Percentiles rank a stretch among this genome's conserved stretches.
phyloP scores from a whole-genome alignment of 2,329 filamentous ascomycete species.

The Diaporthe sp. region DNA sequence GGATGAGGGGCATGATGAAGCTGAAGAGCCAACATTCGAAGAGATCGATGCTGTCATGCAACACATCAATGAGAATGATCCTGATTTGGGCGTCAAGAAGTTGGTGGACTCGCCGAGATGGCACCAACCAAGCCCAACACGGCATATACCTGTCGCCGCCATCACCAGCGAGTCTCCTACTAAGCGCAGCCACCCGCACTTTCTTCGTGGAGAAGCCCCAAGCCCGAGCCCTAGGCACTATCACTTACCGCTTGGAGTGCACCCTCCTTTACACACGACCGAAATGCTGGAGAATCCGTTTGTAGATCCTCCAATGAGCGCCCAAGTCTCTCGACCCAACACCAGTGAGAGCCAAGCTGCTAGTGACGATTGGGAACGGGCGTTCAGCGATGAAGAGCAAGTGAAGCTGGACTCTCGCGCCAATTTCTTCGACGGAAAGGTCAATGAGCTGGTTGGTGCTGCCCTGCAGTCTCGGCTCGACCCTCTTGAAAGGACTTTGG shows the following conservation, averaged over 20 bases:
- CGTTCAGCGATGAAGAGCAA: slow-evolving; percentile 85
- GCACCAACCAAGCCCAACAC: slow-evolving; percentile 59
- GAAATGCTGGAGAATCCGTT: slow-evolving; percentile 74
- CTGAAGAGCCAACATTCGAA: slow-evolving; percentile 71
- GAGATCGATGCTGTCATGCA: slow-evolving; percentile 96
- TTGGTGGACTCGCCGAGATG: slow-evolving; percentile 62
- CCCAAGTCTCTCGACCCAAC: slow-evolving; percentile 70
- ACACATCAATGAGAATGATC: slow-evolving; percentile 81
- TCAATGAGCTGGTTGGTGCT: slow-evolving; percentile 86
- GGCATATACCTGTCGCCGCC: slow-evolving; percentile 53
- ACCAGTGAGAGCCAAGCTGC: slow-evolving; percentile 74
- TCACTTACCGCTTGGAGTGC: slow-evolving; percentile 59
- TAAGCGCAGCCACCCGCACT: slow-evolving; percentile 65
- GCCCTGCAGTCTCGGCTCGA: slow-evolving; percentile 82
- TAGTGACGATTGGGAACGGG: slow-evolving; percentile 96
- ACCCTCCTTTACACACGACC: slow-evolving; percentile 61
- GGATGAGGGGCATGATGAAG: slow-evolving; percentile 42
- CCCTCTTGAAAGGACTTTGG: slow-evolving; percentile 85
- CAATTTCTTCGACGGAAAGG: slow-evolving; percentile 90
- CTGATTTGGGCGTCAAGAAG: slow-evolving; percentile 81
- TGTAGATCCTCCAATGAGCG: slow-evolving; percentile 64
- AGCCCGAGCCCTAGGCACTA: slow-evolving; percentile 78
- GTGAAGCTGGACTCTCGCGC: slow-evolving; percentile 85
- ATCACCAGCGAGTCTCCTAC: slow-evolving; percentile 64
- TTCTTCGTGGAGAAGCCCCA: slow-evolving; percentile 76